Percentiles rank a stretch among this genome's conserved stretches.
These are phyloP conservation scores for Articulospora tetracladia DNA, from an alignment of 495 filamentous ascomycete species.

Conservation along the genomic window DNA sequence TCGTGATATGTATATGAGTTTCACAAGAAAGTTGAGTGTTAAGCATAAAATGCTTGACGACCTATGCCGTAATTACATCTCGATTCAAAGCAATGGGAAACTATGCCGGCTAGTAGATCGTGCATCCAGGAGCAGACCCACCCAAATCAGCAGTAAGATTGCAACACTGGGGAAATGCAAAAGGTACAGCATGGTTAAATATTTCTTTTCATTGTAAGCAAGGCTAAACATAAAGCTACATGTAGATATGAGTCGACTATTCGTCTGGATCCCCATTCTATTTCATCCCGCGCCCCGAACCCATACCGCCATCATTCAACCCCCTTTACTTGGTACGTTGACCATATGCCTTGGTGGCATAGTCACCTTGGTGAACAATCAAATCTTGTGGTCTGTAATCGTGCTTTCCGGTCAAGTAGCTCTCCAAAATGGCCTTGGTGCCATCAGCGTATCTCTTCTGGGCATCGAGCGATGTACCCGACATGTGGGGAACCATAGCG, in stretches of 20 bases:
- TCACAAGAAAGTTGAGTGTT: too few relatives aligned
- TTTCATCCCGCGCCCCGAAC: neutral
- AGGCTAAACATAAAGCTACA: neutral
- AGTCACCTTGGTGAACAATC: conserved; percentile 89
- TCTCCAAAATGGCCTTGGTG: conserved; percentile 83
- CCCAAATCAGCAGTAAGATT: too few relatives aligned
- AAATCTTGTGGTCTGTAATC: conserved; percentile 91
- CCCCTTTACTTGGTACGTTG: conserved; percentile 56
- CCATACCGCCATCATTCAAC: conserved; percentile 3
- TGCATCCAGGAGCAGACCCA: too few relatives aligned
- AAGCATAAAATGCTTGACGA: too few relatives aligned
- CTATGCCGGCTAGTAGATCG: too few relatives aligned
- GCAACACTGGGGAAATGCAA: too few relatives aligned
- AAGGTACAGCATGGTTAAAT: neutral
- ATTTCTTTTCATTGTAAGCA: neutral
- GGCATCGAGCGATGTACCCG: conserved; percentile 90
- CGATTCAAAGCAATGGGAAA: too few relatives aligned
- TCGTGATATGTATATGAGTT: too few relatives aligned
- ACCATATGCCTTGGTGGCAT: conserved; percentile 94
- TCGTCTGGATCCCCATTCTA: neutral
- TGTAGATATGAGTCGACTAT: neutral
- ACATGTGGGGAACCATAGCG: conserved; percentile 97
- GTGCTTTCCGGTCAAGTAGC: conserved; percentile 79
- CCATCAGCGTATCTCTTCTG: conserved; percentile 93
- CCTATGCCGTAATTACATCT: too few relatives aligned